Evolutionary conservation across 1,284 basidiomycete genomes (phyloP), one percentile per base, ranked within the genome.

Genomic region (Trichosporon sp.): DNA sequence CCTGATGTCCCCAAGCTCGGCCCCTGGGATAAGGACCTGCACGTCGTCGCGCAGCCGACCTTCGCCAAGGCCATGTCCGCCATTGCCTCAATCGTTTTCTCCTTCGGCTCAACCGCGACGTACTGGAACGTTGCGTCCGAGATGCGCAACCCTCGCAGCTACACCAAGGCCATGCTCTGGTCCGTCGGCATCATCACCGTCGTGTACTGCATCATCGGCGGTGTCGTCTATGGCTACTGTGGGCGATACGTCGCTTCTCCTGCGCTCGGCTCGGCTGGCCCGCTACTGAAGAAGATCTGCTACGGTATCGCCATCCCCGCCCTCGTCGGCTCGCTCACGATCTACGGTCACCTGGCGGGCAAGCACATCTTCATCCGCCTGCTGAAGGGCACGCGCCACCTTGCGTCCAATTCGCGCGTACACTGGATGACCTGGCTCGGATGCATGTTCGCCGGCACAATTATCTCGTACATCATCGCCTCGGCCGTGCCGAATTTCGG

Each of bases 291-390:
- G 79, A 76, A 78, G 54, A 70, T 81, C 70, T 77, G 74, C 67
- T 84, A 83, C 76, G 81, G 81, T 10, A 73, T 84, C 51, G 80
- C 81, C 19, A 64, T 84, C 11, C 80, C 79, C 4, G 79, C 79
- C 14, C 74, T 85, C n/a, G 68, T 83, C 61, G 78, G 79, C 21
- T 75, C 75, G 19, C 74, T 75, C 46, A 76, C 78, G 35, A 70
- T 84, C 64, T 79, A 79, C 72, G 75, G 71, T 61, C 80, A 80
- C 68, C 71, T 80, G n/a, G 86, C 87, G 12, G 88, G 88, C 46
- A 90, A 90, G 78, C 86, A 89, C 67, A 76, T 90, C 68, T 90
- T 91, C 77, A 85, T 91, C 70, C 86, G 89, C 11, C 74, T 88
- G 68, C 88, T 91, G 77, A 85, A 88, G 14, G 85, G 86, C 71